Percentiles rank a stretch among this genome's conserved stretches.
Evolutionary conservation across 164 flowering plant species (phyloP).

Genomic region (Annona squamosa): DNA sequence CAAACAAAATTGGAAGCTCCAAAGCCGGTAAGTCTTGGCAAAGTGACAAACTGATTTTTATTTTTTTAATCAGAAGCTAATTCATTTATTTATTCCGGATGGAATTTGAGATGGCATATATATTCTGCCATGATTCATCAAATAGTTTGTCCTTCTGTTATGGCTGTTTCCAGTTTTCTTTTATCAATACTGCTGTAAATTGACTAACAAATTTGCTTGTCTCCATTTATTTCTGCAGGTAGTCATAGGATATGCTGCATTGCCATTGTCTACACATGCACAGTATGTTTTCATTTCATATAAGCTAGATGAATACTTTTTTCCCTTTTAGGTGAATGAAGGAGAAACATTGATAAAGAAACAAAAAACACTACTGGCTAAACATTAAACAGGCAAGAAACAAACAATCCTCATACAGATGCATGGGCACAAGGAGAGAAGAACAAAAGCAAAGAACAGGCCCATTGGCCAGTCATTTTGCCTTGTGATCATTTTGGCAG

Average conservation of each 20-base stretch:
- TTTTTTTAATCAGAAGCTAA: no score
- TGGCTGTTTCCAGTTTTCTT: background rate
- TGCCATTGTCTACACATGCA: constrained; percentile 75
- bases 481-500: no score
- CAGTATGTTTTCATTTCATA: constrained; percentile 53
- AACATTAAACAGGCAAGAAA: no score
- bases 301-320: background rate
- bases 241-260: constrained; percentile 79
- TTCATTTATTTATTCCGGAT: background rate
- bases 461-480: no score
- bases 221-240: constrained; percentile 49
- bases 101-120: background rate
- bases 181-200: background rate
- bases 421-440: no score
- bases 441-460: no score
- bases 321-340: background rate
- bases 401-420: no score
- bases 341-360: background rate
- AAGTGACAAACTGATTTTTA: background rate
- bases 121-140: background rate
- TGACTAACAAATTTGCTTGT: background rate
- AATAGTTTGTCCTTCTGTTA: background rate
- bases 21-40: constrained; percentile 58
- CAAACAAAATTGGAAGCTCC: constrained; percentile 97
- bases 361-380: no score